phyloP scores from a whole-genome alignment of 2,329 filamentous ascomycete genomes.

The Microdochium bolleyi region DNA sequence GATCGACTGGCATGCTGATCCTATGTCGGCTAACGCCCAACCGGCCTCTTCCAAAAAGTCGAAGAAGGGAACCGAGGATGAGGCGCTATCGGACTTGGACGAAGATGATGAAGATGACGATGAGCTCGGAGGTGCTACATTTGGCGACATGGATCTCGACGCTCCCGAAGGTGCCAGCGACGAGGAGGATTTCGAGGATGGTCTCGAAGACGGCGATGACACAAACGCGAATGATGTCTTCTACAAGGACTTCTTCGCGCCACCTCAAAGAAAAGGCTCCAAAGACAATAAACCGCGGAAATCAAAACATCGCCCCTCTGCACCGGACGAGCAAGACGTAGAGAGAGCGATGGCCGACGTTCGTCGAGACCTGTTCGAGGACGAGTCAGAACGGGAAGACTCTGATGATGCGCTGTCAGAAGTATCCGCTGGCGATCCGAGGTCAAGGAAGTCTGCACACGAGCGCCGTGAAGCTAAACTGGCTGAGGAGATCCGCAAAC shows the following conservation, averaged over 20 bases:
- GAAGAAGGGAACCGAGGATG: conserved; percentile 28
- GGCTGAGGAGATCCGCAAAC: conserved; percentile 79
- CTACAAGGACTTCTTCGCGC: conserved; percentile 91
- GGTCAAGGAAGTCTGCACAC: conserved; percentile 72
- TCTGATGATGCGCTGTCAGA: conserved; percentile 59
- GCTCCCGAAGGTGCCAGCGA: conserved; percentile 61
- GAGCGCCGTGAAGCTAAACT: conserved; percentile 82
- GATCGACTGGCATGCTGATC: conserved; percentile 81
- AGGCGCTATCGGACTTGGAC: conserved; percentile 28
- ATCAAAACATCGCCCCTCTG: conserved; percentile 27
- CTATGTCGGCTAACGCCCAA: conserved; percentile 39
- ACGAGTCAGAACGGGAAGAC: conserved; percentile 56
- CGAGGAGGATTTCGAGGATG: conserved; percentile 51
- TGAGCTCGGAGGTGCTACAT: conserved; percentile 74
- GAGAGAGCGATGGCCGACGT: conserved; percentile 81
- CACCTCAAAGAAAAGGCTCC: conserved; percentile 64
- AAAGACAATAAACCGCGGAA: conserved; percentile 41
- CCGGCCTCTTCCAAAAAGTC: conserved; percentile 20
- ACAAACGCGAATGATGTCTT: conserved; percentile 80
- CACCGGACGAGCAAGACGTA: conserved; percentile 57
- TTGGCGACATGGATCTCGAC: conserved; percentile 70
- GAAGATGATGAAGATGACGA: conserved; percentile 53
- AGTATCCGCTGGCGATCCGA: conserved; percentile 60
- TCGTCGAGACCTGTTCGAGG: conserved; percentile 84
- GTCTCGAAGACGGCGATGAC: conserved; percentile 44